phyloP scores from a whole-genome alignment of 176 grass and related monocot genomes.

The Oryza nivara region DNA sequence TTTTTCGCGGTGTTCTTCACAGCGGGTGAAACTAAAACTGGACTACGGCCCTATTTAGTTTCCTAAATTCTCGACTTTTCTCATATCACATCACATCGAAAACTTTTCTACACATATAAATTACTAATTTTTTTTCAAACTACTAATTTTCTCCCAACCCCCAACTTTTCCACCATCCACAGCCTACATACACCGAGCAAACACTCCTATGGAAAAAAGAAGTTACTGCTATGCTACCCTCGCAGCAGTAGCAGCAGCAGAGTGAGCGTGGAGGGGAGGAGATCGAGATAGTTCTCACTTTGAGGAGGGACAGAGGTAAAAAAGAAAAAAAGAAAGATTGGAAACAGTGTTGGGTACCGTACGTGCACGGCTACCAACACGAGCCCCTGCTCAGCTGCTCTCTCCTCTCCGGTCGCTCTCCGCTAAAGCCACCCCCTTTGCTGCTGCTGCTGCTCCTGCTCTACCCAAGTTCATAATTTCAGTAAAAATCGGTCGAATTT shows the following conservation, averaged over 20 bases:
- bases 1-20: too few species aligned
- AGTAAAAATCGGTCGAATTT: too few species aligned
- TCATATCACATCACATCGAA: too few species aligned
- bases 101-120: too few species aligned
- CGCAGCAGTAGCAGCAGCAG: too few species aligned
- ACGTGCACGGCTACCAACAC: conserved; percentile 34
- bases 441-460: neutral
- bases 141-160: too few species aligned
- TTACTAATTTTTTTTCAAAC: too few species aligned
- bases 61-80: too few species aligned
- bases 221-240: neutral
- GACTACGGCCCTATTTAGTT: too few species aligned
- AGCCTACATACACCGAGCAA: neutral
- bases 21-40: too few species aligned
- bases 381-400: conserved; percentile 13
- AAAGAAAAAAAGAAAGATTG: conserved; percentile 50
- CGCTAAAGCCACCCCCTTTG: conserved; percentile 34
- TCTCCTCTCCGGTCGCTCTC: neutral
- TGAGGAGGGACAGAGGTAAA: conserved; percentile 52
- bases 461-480: too few species aligned
- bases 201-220: neutral
- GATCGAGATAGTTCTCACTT: conserved; percentile 43
- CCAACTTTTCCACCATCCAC: too few species aligned
- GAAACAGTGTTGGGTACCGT: conserved; percentile 39
- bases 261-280: neutral